Percentiles rank a stretch among this genome's conserved stretches.
These are phyloP conservation scores for Cladobotryum protrusum DNA, from an alignment of 2,329 filamentous ascomycete species.

Conservation along the genomic window DNA sequence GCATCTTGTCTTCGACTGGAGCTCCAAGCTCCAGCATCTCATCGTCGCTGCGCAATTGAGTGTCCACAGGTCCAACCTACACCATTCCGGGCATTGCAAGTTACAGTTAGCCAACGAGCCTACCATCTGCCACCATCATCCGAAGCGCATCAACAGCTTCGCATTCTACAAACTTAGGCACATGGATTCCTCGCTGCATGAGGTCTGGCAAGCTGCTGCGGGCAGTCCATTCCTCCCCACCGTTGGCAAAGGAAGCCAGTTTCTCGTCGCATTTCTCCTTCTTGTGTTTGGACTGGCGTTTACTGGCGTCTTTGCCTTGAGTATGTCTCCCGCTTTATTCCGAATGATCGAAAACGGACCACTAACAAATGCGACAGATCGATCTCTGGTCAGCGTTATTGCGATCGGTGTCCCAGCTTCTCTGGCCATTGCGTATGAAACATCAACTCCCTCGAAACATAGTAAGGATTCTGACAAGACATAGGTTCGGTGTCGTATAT, in stretches of 20 bases:
- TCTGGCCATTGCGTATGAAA: constrained; percentile 76
- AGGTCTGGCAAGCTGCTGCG: constrained; percentile 90
- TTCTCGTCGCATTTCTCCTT: constrained; percentile 71
- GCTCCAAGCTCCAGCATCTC: constrained; percentile 7
- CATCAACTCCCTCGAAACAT: constrained; percentile 5
- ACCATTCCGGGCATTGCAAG: not conserved
- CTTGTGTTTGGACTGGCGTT: constrained; percentile 66
- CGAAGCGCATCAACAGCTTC: not conserved
- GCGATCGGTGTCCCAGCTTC: constrained; percentile 81
- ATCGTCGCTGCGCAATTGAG: not conserved
- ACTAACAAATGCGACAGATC: constrained; percentile 52
- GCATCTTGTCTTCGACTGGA: not conserved
- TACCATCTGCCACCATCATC: too few relatives aligned
- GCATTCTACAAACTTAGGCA: constrained; percentile 25
- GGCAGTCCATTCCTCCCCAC: constrained; percentile 76
- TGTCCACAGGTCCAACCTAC: not conserved
- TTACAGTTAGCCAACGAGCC: not conserved
- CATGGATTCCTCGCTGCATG: constrained; percentile 77
- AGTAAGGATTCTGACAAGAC: constrained; percentile 16
- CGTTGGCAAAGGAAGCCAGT: constrained; percentile 77
- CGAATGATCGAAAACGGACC: constrained; percentile 4
- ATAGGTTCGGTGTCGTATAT: constrained; percentile 86
- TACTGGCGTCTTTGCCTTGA: constrained; percentile 76
- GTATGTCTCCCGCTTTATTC: constrained; percentile 44
- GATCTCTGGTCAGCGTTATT: constrained; percentile 69